Percentiles rank a stretch among this genome's conserved stretches.
These are phyloP conservation scores for Ganoderma lucidum DNA, from an alignment of 1,284 basidiomycete species.

Conservation along the genomic window DNA sequence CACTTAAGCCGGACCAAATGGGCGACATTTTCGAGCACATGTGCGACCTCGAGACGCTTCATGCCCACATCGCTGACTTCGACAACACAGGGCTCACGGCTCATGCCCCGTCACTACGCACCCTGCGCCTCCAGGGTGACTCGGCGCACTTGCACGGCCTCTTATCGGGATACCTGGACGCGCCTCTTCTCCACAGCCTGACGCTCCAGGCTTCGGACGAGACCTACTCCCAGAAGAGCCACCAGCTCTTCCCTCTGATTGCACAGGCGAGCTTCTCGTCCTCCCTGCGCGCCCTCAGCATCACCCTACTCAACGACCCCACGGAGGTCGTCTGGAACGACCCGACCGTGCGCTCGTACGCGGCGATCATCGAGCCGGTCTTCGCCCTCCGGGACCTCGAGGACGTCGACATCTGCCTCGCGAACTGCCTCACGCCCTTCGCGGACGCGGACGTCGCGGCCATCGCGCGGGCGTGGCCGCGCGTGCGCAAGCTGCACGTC, in stretches of 20 bases:
- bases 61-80: constrained; percentile 13
- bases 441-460: constrained; percentile 20
- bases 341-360: not conserved
- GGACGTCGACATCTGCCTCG: constrained; percentile 18
- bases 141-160: constrained; percentile 10
- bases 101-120: constrained; percentile 4
- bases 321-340: not conserved
- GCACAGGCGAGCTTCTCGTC: constrained; percentile 14
- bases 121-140: constrained; percentile 13
- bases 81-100: not conserved
- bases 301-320: constrained; percentile 9
- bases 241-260: constrained; percentile 8
- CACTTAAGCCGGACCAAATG: constrained; percentile 9
- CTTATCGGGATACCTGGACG: constrained; percentile 18
- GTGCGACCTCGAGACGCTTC: constrained; percentile 14
- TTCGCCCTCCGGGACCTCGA: constrained; percentile 17
- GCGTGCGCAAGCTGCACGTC: constrained; percentile 15
- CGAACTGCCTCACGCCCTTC: not conserved
- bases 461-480: constrained; percentile 26
- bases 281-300: constrained; percentile 15
- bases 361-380: constrained; percentile 18
- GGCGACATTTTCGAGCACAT: constrained; percentile 13
- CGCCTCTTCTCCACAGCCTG: constrained; percentile 14
- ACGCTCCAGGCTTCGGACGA: constrained; percentile 11
- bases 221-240: constrained; percentile 5